Evolutionary conservation across 495 filamentous ascomycete genomes (phyloP), one percentile per base, ranked within the genome.

Genomic region (Podospora anserina): DNA sequence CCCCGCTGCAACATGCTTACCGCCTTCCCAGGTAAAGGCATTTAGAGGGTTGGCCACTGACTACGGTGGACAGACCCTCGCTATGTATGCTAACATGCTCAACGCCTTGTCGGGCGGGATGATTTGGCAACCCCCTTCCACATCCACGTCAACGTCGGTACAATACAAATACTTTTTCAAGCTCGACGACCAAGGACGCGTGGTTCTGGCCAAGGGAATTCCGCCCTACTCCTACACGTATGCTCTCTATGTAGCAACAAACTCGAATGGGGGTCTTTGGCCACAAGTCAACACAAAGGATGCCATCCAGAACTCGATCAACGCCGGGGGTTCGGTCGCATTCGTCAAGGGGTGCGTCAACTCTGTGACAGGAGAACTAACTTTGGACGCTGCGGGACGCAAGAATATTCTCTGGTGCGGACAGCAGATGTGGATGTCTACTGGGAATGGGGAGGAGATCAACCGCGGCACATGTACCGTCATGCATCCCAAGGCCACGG

Each of bases 321-420:
- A 34, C 6, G 7, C 7, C 1, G 69, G 66, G 13, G 44, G 16
- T 11, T 15, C 13, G 13, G 49, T 66, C n/a, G 44, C 56, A 15
- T 63, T 63, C 19, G n/a, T 71, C 19, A 53, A 27, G 30, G 69
- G 62, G 13, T 71, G 69, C 30, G 69, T 71, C 0, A 58, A 71
- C 19, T 16, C 66, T 15, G 58, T 6, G 32, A 71, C 62, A 5
- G 57, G 67, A 18, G 66, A 66, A 56, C 39, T 71, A 4, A 66
- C 69, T 6, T n/a, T 71, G 9, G 55, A 66, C 4, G 65, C 65
- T 9, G 65, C 65, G 6, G 65, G 65, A 15, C 28, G 65, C 9
- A 66, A 58, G 30, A 66, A 66, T 20, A 39, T 66, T 19, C 56
- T 66, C 18, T 66, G 23, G 11, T 66, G 65, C 27, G 65, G 65